Conservation (phyloP, 805 yeast species). For the Zygosaccharomyces gambellarensis region DNA sequence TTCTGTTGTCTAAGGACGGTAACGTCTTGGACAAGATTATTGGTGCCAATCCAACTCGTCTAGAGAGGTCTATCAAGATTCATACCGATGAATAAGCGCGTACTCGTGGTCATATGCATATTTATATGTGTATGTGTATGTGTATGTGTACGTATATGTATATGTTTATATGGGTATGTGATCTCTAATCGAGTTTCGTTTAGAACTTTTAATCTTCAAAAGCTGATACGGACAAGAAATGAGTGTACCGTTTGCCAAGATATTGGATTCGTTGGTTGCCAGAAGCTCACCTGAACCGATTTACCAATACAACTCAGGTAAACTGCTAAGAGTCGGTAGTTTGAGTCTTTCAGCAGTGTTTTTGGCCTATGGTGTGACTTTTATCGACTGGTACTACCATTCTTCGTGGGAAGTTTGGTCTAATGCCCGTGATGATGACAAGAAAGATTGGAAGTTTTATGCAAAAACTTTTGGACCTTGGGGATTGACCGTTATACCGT, state of each 20-base stretch:
- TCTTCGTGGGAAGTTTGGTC: conserved; percentile 17
- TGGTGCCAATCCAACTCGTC: conserved; percentile 50
- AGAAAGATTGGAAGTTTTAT: conserved; percentile 13
- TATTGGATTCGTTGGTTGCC: conserved; percentile 19
- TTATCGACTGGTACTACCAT: conserved; percentile 27
- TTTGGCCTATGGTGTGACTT: conserved; percentile 27
- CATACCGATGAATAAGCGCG: neutral
- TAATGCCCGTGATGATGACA: conserved; percentile 13
- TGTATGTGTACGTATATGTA: neutral
- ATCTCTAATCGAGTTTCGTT: neutral
- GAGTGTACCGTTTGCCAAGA: conserved; percentile 19
- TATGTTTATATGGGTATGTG: neutral
- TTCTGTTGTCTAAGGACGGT: conserved; percentile 57
- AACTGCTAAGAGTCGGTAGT: conserved; percentile 19
- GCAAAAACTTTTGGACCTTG: conserved; percentile 25
- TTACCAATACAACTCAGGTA: conserved; percentile 17
- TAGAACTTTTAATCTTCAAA: too few relatives aligned
- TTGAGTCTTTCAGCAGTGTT: conserved; percentile 25
- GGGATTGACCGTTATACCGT: conserved; percentile 25
- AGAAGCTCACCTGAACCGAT: conserved; percentile 22
- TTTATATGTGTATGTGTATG: neutral
- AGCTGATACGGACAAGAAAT: neutral
- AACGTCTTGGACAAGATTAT: conserved; percentile 51
- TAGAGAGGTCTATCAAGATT: conserved; percentile 34
- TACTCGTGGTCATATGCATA: too few relatives aligned